phyloP scores from a whole-genome alignment of 805 yeast species.

The Suhomyces sp. region DNA sequence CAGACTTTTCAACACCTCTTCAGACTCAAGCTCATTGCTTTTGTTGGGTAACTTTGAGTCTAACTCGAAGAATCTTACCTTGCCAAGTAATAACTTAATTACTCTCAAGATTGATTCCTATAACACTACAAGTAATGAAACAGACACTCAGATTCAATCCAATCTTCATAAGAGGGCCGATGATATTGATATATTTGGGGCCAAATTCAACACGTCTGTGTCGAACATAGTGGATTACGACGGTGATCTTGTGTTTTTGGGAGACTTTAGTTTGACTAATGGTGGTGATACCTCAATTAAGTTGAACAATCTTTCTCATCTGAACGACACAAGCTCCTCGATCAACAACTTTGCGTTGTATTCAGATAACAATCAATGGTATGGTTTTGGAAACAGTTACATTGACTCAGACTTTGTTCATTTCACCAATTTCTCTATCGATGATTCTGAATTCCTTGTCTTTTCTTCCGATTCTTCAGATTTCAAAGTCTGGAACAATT shows the following conservation, averaged over 20 bases:
- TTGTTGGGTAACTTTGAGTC: constrained; percentile 48
- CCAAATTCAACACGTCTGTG: constrained; percentile 28
- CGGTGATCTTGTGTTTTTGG: constrained; percentile 26
- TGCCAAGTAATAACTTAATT: constrained; percentile 27
- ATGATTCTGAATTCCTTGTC: constrained; percentile 39
- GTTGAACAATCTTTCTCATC: constrained; percentile 25
- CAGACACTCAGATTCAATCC: constrained; percentile 13
- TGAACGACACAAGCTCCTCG: constrained; percentile 19
- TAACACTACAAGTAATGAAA: constrained; percentile 31
- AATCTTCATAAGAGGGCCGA: constrained; percentile 17
- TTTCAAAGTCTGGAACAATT: constrained; percentile 41
- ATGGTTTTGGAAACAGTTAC: constrained; percentile 37
- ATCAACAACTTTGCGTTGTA: constrained; percentile 37
- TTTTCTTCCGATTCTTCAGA: constrained; percentile 28
- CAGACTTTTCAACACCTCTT: constrained; percentile 10
- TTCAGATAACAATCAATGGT: constrained; percentile 37
- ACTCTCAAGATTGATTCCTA: constrained; percentile 26
- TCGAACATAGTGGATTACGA: constrained; percentile 18
- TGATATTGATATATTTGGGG: constrained; percentile 21
- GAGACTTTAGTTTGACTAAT: constrained; percentile 28
- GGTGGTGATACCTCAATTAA: constrained; percentile 25
- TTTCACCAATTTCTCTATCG: constrained; percentile 34
- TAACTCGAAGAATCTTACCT: constrained; percentile 24
- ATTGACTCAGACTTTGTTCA: constrained; percentile 21
- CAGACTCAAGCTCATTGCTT: constrained; percentile 35